phyloP scores from a whole-genome alignment of 179 eudicot genomes.

The Corrigiola litoralis region DNA sequence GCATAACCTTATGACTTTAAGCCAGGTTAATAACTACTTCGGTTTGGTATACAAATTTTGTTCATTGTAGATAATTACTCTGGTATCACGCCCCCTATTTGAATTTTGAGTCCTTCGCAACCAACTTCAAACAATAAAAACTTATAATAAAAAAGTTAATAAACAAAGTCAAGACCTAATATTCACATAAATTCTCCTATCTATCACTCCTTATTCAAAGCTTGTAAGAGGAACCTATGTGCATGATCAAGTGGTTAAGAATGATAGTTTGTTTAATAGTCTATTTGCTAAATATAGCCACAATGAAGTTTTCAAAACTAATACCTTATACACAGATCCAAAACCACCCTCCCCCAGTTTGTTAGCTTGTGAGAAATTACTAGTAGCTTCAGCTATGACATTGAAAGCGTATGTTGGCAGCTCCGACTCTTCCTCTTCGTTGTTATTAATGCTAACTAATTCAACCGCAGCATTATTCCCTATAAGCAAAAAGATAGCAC shows the following conservation, averaged over 20 bases:
- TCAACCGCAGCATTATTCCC: neutral
- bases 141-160: no score
- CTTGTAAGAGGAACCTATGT: no score
- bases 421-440: constrained; percentile 1
- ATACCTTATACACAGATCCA: constrained; percentile 20
- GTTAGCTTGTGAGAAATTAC: constrained; percentile 8
- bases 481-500: neutral
- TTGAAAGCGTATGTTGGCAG: constrained; percentile 9
- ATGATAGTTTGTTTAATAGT: neutral
- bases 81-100: no score
- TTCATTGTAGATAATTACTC: no score
- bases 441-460: neutral
- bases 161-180: neutral
- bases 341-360: constrained; percentile 23
- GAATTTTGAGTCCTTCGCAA: no score
- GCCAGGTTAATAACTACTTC: no score
- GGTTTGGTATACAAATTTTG: no score
- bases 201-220: neutral
- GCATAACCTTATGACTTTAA: no score
- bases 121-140: no score
- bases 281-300: neutral
- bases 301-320: neutral
- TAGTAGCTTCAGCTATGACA: constrained; percentile 12
- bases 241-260: neutral
- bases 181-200: neutral